These are phyloP conservation scores for Psidium friedrichsthalianum DNA, from an alignment of 345 rosid species.

Conservation along the genomic window DNA sequence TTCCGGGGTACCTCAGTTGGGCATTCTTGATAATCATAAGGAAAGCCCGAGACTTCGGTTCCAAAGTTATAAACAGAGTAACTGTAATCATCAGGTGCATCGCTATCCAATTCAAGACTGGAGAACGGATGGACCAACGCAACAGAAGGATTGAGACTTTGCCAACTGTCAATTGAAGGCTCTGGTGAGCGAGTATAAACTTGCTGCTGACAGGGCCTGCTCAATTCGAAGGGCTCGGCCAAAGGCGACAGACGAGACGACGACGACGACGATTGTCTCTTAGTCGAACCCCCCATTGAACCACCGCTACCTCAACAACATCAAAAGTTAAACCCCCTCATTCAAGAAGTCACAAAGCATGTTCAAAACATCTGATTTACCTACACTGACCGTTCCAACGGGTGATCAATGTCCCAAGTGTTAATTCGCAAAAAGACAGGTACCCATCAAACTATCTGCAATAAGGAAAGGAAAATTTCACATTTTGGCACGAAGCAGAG, in stretches of 20 bases:
- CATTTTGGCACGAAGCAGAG: neutral
- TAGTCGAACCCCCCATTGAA: constrained; percentile 2
- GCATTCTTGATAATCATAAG: neutral
- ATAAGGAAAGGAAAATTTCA: neutral
- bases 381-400: neutral
- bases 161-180: neutral
- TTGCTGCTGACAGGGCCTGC: neutral
- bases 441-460: neutral
- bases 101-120: neutral
- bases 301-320: neutral
- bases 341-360: neutral
- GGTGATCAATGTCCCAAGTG: neutral
- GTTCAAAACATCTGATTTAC: neutral
- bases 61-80: neutral
- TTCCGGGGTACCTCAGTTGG: neutral
- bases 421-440: neutral
- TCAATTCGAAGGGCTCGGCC: constrained; percentile 24
- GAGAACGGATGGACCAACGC: constrained; percentile 1
- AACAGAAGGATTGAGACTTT: constrained; percentile 1
- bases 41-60: neutral
- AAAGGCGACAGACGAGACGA: constrained; percentile 31
- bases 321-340: neutral
- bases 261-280: neutral
- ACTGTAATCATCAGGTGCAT: neutral
- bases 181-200: neutral